These are phyloP conservation scores for Plenodomus biglobosus DNA, from an alignment of 2,329 filamentous ascomycete species.

Conservation along the genomic window DNA sequence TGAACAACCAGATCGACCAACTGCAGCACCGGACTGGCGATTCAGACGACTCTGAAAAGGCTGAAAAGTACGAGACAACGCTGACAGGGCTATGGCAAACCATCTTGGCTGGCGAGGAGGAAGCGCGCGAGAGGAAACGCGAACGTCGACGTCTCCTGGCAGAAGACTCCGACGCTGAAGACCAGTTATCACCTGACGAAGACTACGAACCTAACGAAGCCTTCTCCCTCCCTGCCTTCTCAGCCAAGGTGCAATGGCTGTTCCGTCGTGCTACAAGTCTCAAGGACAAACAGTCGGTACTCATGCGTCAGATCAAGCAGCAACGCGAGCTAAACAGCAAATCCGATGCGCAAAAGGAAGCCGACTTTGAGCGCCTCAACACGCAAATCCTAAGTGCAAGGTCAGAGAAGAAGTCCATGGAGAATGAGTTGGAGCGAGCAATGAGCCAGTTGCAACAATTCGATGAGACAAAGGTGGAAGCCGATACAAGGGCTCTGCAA, in stretches of 20 bases:
- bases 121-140: conserved; percentile 44
- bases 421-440: conserved; percentile 40
- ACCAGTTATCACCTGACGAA: conserved; percentile 64
- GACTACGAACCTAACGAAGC: conserved; percentile 59
- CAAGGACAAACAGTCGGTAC: conserved; percentile 83
- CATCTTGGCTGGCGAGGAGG: conserved; percentile 48
- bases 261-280: conserved; percentile 75
- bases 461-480: conserved; percentile 27
- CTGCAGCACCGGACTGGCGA: conserved; percentile 22
- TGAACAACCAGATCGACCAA: conserved; percentile 35
- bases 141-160: conserved; percentile 41
- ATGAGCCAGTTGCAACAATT: conserved; percentile 36
- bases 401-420: conserved; percentile 40
- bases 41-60: conserved; percentile 23
- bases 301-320: conserved; percentile 91
- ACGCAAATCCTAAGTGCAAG: conserved; percentile 44
- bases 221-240: conserved; percentile 76
- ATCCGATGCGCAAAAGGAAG: conserved; percentile 61
- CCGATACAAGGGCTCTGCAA: conserved; percentile 25
- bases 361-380: conserved; percentile 46
- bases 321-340: conserved; percentile 91
- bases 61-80: conserved; percentile 53
- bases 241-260: conserved; percentile 74
- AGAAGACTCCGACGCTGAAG: conserved; percentile 62
- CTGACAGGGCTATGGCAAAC: conserved; percentile 57